Base-by-base conservation (phyloP, 805 yeast species). In the Lachancea kluyveri region DNA sequence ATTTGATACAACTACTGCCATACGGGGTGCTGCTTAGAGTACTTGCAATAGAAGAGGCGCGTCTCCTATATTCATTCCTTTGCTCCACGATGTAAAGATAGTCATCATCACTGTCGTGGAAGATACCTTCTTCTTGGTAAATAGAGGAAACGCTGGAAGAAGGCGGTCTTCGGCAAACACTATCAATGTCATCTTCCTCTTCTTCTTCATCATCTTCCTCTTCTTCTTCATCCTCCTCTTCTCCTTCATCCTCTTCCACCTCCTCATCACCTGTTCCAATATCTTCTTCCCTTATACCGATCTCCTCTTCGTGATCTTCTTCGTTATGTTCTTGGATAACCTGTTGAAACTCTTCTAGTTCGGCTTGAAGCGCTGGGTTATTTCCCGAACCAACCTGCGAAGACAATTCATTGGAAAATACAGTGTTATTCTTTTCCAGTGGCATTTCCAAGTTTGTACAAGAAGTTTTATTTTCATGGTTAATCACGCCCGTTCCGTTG, bases 301-400 rank as follows among this genome's bases (percentile, higher is more conserved):
- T 46, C 8, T 33, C 29, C 3, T 41, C 43, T 16, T 26, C 48
- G 19, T 35, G 44, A 15, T 42, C 54, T 2, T 43, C 54, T 15
- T 50, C 56, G 10, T 35, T 50, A 28, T 40, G 53, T 24, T 43
- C 54, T 11, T 41, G 34, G 4, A 46, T 36, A 6, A 47, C 42
- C 15, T 44, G 34, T 26, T 43, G 94, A 48, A 77, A 57, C 28
- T 74, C 79, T 27, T 95, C 68, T 27, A 73, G 68, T 21, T 69
- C 75, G 10, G 85, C 52, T 37, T 88, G 94, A 29, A 84, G 63
- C 2, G 92, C 64, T 23, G 84, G 17, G 16, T 20, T 31, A 22
- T 30, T 33, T 6, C 30, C 33, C 13, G 16, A 37, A 4, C 37
- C 41, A 12, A 30, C n/a, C 16, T 37, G 41, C 8, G 28, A 13